Evolutionary conservation across 345 rosid species (phyloP).

Genomic region (Eucalyptus erythrocorys): DNA sequence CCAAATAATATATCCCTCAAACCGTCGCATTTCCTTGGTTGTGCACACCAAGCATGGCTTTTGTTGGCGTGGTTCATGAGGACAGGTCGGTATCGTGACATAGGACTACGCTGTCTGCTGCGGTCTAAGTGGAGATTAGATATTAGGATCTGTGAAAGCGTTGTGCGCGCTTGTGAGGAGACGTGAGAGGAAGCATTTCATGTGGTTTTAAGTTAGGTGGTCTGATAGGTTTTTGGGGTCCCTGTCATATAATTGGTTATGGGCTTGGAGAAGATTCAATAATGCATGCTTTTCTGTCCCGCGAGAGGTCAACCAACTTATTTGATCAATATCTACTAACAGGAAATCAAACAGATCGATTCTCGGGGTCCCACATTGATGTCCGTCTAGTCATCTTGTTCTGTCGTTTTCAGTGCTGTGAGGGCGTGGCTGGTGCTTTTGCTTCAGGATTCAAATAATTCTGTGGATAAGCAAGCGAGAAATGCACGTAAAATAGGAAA

Average conservation of each 20-base stretch:
- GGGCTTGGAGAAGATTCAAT: not conserved
- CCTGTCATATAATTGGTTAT: not conserved
- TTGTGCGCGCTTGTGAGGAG: not conserved
- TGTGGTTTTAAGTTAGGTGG: not conserved
- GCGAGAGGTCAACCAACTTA: not conserved
- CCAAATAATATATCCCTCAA: not conserved
- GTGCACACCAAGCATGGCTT: not conserved
- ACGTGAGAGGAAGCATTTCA: not conserved
- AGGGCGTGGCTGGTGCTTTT: not conserved
- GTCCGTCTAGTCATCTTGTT: not conserved
- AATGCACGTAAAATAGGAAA: no score
- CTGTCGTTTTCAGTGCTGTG: not conserved
- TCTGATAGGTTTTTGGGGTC: not conserved
- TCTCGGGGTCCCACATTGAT: not conserved
- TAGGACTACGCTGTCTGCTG: not conserved
- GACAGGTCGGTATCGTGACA: not conserved
- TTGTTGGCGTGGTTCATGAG: not conserved
- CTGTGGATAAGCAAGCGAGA: not conserved
- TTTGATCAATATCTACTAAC: not conserved
- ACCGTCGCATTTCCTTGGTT: not conserved
- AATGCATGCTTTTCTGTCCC: not conserved
- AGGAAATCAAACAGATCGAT: not conserved
- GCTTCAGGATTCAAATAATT: not conserved
- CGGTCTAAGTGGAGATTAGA: not conserved
- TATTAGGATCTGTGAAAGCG: not conserved